phyloP scores from a whole-genome alignment of 345 rosid genomes.

The Populus deltoides region DNA sequence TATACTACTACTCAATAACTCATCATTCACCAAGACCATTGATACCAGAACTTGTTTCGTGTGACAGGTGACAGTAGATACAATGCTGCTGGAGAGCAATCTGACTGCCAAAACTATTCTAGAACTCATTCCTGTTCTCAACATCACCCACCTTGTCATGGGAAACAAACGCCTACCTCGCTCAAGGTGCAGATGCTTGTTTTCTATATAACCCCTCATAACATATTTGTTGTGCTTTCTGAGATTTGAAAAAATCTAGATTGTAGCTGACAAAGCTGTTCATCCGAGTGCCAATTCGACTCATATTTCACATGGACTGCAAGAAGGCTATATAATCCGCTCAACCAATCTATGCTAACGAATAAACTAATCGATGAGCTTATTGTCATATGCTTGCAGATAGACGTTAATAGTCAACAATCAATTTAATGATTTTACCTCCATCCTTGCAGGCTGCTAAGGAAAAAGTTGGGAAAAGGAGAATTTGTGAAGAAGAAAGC shows the following conservation, averaged over 20 bases:
- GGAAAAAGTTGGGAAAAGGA: slow-evolving; percentile 37
- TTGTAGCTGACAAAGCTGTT: not conserved
- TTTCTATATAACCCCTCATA: not conserved
- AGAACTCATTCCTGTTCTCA: slow-evolving; percentile 60
- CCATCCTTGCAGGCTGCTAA: slow-evolving; percentile 23
- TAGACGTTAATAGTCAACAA: not conserved
- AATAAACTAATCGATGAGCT: not conserved
- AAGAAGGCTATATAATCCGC: too few species aligned
- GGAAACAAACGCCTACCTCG: slow-evolving; percentile 42
- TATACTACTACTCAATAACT: not conserved
- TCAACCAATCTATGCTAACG: not conserved
- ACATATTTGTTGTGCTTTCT: not conserved
- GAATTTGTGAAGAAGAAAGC: slow-evolving; percentile 50
- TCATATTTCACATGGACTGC: not conserved
- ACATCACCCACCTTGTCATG: slow-evolving; percentile 53
- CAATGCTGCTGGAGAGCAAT: slow-evolving; percentile 50
- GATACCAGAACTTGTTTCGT: not conserved
- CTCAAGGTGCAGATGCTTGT: slow-evolving; percentile 32
- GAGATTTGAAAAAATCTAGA: not conserved
- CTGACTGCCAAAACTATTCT: slow-evolving; percentile 43
- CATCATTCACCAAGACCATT: not conserved
- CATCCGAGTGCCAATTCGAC: not conserved
- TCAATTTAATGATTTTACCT: not conserved
- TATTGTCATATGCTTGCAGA: not conserved
- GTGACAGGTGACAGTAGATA: slow-evolving; percentile 51